Evolutionary conservation across 495 filamentous ascomycete genomes (phyloP), one percentile per base, ranked within the genome.

Genomic region (Jackrogersella multiformis): DNA sequence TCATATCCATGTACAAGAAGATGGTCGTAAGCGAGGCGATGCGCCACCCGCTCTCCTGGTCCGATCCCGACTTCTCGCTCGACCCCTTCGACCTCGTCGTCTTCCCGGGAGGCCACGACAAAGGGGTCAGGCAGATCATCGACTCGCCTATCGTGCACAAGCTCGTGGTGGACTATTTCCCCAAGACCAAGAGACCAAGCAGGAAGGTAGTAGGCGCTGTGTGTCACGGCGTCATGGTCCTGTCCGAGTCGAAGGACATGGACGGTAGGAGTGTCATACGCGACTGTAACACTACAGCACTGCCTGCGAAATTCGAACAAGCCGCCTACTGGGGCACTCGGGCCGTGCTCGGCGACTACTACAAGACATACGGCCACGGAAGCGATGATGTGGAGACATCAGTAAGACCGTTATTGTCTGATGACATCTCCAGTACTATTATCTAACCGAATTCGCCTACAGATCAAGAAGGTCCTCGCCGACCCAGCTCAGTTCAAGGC

Each of bases 91-190:
- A 84, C 44, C 77, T 86, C 12, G 76, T 85, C 39, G 76, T 84
- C 67, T 73, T 86, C 5, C 83, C 84, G 7, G 84, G 84, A 9
- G 84, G 84, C 5, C 84, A 86, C 69, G 83, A 85, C 20, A 85
- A 84, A 68, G 71, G 74, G 10, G 81, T 86, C 0, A 75, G 76
- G 0, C 84, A 86, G 56, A 62, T 85, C 39, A 84, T 85, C 66
- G 83, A 85, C 32, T 84, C 82, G n/a, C 70, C 75, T 1, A 67
- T 73, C 35, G 74, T 84, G 3, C 84, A 85, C 32, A 74, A 72
- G 24, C 78, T 81, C 20, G 67, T 86, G 13, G 75, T 71, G 9
- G 70, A 75, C n/a, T 84, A 81, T 70, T 85, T 84, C 55, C 83
- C 82, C 16, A 56, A 77, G 54, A 84, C 82, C 0, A 72, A 73